Evolutionary conservation across 768 basidiomycete genomes (phyloP), one percentile per base, ranked within the genome.

Genomic region (Naganishia vaughanmartiniae): DNA sequence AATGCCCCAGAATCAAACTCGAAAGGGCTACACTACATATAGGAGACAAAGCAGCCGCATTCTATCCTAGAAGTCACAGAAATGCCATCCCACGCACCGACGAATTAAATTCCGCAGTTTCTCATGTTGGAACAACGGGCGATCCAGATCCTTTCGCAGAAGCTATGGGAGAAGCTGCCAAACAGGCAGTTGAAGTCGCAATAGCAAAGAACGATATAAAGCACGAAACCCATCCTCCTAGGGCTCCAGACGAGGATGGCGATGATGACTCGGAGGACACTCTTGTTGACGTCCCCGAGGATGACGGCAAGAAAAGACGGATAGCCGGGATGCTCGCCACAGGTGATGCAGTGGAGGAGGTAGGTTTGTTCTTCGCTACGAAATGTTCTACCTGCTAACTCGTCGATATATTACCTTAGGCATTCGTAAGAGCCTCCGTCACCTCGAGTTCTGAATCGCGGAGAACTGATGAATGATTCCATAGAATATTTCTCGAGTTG

Each of bases 251-350:
- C 51, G 24, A 31, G 33, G 26, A 55, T n/a, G 28, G 53, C 30
- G 54, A 68, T 33, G 57, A 58, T n/a, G 71, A 58, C 11, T 56
- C 69, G 34, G 71, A 72, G 21, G 71, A 68, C 48, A 51, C 17
- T 21, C 42, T 72, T 19, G 54, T 46, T 4, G 67, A 72, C 17
- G 57, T 65, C 9, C 36, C 48, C 55, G 74, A 68, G 7, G 75
- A 76, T 30, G 75, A 76, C 30, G 92, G 95, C 81, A 95, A 92
- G 76, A 89, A 93, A 79, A 87, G 93, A 21, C 84, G 91, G 67
- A 88, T 96, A 9, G 85, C 92, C 48, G 91, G 92, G 75, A 89
- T 93, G 70, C 84, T 95, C 30, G 91, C 93, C 77, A 87, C 90
- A 28, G 91, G 91, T 4, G 93, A 97, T 78, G 86, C 93, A 10